Percentiles rank a stretch among this genome's conserved stretches.
Evolutionary conservation across 805 yeast species (phyloP).

Genomic region (Groenewaldozyma tartarivorans): DNA sequence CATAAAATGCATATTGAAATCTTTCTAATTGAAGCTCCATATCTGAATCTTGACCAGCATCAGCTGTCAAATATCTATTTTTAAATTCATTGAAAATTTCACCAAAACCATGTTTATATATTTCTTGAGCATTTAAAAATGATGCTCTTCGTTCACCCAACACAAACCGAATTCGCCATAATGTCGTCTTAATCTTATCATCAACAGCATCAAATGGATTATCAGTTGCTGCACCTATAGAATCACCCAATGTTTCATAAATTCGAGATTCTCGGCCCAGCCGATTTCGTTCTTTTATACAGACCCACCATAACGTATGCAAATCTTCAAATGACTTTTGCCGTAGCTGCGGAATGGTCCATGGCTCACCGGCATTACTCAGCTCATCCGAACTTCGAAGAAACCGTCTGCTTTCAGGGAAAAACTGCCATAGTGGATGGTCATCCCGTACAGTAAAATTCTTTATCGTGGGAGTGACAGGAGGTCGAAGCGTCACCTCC

Average conservation of each 20-base stretch:
- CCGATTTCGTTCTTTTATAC: conserved; percentile 73
- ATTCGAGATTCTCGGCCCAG: conserved; percentile 67
- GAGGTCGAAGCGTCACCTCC: conserved; percentile 48
- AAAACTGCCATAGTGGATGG: conserved; percentile 95
- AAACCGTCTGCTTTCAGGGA: conserved; percentile 50
- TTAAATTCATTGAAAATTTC: conserved; percentile 49
- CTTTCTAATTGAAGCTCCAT: conserved; percentile 65
- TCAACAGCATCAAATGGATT: conserved; percentile 26
- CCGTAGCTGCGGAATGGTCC: conserved; percentile 84
- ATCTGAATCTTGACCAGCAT: conserved; percentile 45
- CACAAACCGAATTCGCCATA: conserved; percentile 79
- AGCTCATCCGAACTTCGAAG: conserved; percentile 48
- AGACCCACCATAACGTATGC: conserved; percentile 83
- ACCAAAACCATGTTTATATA: conserved; percentile 35
- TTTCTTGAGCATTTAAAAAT: conserved; percentile 46
- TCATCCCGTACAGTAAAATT: conserved; percentile 67
- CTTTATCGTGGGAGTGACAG: conserved; percentile 72
- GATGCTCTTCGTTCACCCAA: conserved; percentile 77
- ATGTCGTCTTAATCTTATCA: conserved; percentile 45
- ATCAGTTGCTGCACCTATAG: conserved; percentile 28
- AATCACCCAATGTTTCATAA: conserved; percentile 30
- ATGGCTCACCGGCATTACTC: conserved; percentile 46
- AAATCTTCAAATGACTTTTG: conserved; percentile 86
- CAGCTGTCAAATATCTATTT: conserved; percentile 44
- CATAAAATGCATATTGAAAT: conserved; percentile 72